A percentile compares a stretch with the other conserved stretches of the same genome.
These are phyloP conservation scores for Quercus bicolor DNA, from an alignment of 306 rosid species.

Conservation along the genomic window DNA sequence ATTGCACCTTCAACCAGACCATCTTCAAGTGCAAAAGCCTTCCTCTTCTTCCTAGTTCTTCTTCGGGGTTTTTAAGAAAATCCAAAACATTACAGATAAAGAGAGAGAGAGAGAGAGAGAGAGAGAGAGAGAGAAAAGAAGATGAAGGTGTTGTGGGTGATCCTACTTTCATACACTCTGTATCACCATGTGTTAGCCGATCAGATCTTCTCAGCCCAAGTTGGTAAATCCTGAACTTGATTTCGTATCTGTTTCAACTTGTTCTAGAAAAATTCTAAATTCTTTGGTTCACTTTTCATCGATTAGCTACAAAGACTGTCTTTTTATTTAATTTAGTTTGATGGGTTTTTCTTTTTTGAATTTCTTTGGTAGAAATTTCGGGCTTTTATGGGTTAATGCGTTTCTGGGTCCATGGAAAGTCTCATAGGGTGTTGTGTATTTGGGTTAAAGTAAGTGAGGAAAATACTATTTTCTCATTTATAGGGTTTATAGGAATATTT, in stretches of 20 bases:
- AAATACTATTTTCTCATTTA: not conserved
- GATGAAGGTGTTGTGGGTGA: constrained; percentile 43
- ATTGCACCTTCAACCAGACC: not conserved
- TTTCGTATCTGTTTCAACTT: too few relatives aligned
- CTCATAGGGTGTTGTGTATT: not conserved
- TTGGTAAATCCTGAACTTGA: constrained; percentile 30
- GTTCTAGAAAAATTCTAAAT: not conserved
- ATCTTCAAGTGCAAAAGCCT: not conserved
- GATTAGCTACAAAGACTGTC: not conserved
- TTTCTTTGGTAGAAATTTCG: not conserved
- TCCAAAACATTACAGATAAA: too few relatives aligned
- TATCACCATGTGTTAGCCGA: constrained; percentile 42
- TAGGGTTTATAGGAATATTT: not conserved
- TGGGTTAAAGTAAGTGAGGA: not conserved
- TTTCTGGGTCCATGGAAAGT: not conserved
- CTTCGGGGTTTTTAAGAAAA: not conserved
- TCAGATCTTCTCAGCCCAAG: constrained; percentile 54
- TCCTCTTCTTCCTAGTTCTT: not conserved
- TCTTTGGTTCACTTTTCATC: not conserved
- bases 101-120: not conserved
- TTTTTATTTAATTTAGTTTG: not conserved
- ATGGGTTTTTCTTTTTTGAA: not conserved
- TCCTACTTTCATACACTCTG: constrained; percentile 23
- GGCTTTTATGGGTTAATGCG: too few relatives aligned
- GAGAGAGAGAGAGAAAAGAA: not conserved